Base-by-base conservation (phyloP, 2,329 filamentous ascomycete genomes). In the Paecilomyces niveus region DNA sequence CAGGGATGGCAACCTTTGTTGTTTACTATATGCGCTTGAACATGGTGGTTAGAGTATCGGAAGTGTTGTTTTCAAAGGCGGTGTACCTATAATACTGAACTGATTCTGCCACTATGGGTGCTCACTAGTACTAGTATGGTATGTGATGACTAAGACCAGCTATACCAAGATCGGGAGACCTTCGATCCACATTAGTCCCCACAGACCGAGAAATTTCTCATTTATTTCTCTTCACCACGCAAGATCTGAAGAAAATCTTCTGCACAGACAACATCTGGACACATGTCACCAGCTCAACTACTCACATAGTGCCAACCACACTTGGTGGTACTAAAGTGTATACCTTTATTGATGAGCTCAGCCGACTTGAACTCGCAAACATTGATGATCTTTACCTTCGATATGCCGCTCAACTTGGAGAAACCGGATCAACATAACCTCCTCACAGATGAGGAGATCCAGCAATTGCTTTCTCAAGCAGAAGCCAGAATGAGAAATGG, bases 401-500 rank as follows among this genome's bases (percentile, higher is more conserved):
- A 45, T 45, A 18, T 18, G 39, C n/a, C 15, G 3, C 18, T 18
- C 39, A 9, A 18, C 39, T 9, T 45, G 39, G 39, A 45, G n/a
- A 45, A 21, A 18, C 39, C n/a, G 39, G n/a, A 21, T 51, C 33
- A 50, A 33, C 61, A 62, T 57, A 64, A 68, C 50, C 76, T 81
- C 56, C 73, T 88, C 61, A 83, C 81, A 39, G 85, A 89, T 69
- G 81, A 84, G 63, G 82, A 88, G 68, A 82, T 89, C 55, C 81
- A 85, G 57, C 75, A 82, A 68, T 77, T 90, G 58, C 80, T 90
- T 55, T 78, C 80, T 57, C 81, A 87, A 72, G 87, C 87, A 58
- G 85, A 88, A 66, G 71, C 74, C 59, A 80, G 86, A 61, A 73
- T 89, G 61, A 72, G 65, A 65, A 69, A 70, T 64, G 65, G 59